phyloP scores from a whole-genome alignment of 2,329 filamentous ascomycete genomes.

The Alternaria solani region DNA sequence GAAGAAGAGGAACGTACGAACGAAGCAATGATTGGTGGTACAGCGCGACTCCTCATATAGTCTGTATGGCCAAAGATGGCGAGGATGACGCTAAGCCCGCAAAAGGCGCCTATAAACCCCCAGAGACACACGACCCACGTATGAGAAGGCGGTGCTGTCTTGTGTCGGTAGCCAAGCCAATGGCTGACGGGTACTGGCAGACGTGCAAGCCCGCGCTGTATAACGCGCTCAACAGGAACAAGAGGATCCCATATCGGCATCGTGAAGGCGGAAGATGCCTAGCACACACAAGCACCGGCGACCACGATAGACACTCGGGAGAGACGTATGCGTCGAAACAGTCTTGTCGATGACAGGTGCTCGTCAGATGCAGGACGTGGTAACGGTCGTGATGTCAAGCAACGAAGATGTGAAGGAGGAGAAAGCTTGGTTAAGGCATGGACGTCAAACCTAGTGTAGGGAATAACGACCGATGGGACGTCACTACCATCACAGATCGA shows the following conservation, averaged over 20 bases:
- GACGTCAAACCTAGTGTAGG: constrained; percentile 16
- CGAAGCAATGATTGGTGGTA: constrained; percentile 54
- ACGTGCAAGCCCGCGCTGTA: constrained; percentile 43
- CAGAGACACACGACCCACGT: constrained; percentile 50
- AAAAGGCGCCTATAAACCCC: constrained; percentile 55
- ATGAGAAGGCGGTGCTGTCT: constrained; percentile 37
- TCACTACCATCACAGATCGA: constrained; percentile 23
- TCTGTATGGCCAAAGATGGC: constrained; percentile 52
- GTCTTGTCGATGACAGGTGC: not conserved
- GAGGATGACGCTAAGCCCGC: constrained; percentile 52
- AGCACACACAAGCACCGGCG: not conserved
- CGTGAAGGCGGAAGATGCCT: constrained; percentile 8
- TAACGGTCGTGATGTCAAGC: constrained; percentile 1
- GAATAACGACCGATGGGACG: constrained; percentile 25
- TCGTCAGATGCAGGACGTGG: not conserved
- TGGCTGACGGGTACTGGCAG: constrained; percentile 73
- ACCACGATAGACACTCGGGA: not conserved
- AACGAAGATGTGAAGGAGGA: constrained; percentile 8
- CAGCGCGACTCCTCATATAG: constrained; percentile 50
- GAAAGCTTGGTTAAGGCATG: constrained; percentile 21
- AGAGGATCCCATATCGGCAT: constrained; percentile 38
- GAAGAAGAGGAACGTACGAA: constrained; percentile 39
- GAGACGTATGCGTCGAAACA: too few relatives aligned
- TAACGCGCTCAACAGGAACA: constrained; percentile 37
- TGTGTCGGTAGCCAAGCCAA: constrained; percentile 63